A percentile compares a stretch with the other conserved stretches of the same genome.
Evolutionary conservation across 73 alveolate genomes (phyloP).

Genomic region (Paramecium caudatum): DNA sequence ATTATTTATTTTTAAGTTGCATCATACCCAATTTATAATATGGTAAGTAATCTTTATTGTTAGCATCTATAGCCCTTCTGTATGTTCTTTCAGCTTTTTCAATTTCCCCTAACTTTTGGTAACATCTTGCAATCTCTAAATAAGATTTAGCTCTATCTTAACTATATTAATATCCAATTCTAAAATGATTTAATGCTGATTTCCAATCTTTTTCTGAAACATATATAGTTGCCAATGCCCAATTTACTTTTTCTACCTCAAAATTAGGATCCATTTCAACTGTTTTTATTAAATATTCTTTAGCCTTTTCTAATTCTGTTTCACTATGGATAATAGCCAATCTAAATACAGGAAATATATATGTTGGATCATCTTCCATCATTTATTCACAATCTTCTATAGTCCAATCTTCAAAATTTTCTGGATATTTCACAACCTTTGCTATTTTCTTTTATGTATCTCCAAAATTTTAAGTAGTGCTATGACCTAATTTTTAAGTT

Average conservation of each 20-base stretch:
- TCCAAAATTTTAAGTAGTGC: not conserved
- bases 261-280: constrained; percentile 74
- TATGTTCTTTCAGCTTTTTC: constrained; percentile 79
- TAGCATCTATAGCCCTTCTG: constrained; percentile 81
- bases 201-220: constrained; percentile 74
- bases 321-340: constrained; percentile 63
- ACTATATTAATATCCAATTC: constrained; percentile 1
- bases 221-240: constrained; percentile 76
- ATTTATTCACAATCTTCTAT: constrained; percentile 45
- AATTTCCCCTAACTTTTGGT: constrained; percentile 83
- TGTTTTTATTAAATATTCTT: constrained; percentile 69
- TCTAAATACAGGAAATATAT: constrained; percentile 70
- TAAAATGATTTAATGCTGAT: constrained; percentile 71
- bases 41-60: constrained; percentile 80
- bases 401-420: constrained; percentile 74
- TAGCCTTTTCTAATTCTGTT: constrained; percentile 73
- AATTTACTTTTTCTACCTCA: constrained; percentile 74
- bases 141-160: constrained; percentile 75
- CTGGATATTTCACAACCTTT: constrained; percentile 49
- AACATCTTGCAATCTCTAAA: constrained; percentile 87
- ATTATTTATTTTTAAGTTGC: constrained; percentile 77
- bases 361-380: constrained; percentile 74
- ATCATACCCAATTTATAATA: constrained; percentile 90
- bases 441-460: constrained; percentile 55
- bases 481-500: not conserved